These are phyloP conservation scores for Aspergillus nidulans DNA, from an alignment of 495 filamentous ascomycete species.

Conservation along the genomic window DNA sequence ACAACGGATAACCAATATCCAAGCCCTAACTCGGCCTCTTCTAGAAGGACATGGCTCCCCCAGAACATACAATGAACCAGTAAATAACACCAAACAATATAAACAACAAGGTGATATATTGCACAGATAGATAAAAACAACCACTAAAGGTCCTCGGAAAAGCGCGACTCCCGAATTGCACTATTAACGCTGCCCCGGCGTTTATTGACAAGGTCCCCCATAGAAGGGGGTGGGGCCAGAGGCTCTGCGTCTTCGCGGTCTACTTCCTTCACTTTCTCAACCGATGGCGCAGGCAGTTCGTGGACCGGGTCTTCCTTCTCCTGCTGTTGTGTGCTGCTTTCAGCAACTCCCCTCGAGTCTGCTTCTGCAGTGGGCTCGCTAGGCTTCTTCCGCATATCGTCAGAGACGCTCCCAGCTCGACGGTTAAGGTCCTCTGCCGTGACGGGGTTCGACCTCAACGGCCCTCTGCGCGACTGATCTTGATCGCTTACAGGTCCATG, in stretches of 20 bases:
- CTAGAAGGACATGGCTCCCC: not conserved
- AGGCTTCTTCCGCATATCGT: constrained; percentile 16
- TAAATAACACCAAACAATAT: not conserved
- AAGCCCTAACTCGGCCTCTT: not conserved
- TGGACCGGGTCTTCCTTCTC: constrained; percentile 7
- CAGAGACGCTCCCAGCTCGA: constrained; percentile 15
- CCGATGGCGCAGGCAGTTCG: constrained; percentile 11
- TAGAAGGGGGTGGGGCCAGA: constrained; percentile 34
- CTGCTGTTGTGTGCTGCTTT: constrained; percentile 12
- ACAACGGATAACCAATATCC: not conserved
- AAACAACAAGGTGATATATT: not conserved
- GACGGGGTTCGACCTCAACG: constrained; percentile 34
- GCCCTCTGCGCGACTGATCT: constrained; percentile 11
- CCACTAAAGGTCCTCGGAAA: constrained; percentile 45
- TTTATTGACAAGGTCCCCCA: constrained; percentile 17
- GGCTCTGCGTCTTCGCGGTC: constrained; percentile 44
- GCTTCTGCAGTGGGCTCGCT: constrained; percentile 11
- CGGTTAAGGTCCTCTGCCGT: constrained; percentile 19
- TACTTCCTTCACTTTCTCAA: constrained; percentile 38
- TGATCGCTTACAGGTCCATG: constrained; percentile 11
- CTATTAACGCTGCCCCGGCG: constrained; percentile 21
- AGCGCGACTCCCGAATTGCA: constrained; percentile 43
- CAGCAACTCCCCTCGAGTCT: constrained; percentile 19
- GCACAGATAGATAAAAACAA: not conserved
- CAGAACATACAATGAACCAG: not conserved